Evolutionary conservation across 495 filamentous ascomycete species (phyloP), one percentile per base, ranked within the genome.

Genomic region (Coniosporium apollinis): DNA sequence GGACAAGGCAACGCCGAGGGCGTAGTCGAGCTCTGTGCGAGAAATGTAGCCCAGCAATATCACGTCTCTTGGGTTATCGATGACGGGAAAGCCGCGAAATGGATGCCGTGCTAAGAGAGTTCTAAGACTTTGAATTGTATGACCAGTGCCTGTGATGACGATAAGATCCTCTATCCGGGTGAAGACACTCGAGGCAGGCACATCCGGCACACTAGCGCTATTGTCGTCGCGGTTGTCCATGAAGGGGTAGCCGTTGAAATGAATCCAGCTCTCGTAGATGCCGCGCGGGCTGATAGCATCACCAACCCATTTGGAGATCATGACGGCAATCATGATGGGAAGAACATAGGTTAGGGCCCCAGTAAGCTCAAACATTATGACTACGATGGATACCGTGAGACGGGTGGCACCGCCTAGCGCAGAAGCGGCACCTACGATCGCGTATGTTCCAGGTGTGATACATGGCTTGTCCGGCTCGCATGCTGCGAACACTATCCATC

Each of bases 271-370:
- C 50, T 97, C 89, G 62, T 97, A 97, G 55, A 97, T 97, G 19
- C 91, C 89, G 13, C 80, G 73, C 33, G 82, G 82, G 13, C 81
- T 82, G 56, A 97, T 92, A 19, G 87, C 89, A 55, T 97, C 89
- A 48, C 89, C 89, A 15, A 93, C 84, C 89, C 89, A 97, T 57
- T 97, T 97, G 41, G 78, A 81, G 16, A 96, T 60, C 87, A 97
- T 93, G 41, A 97, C 89, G n/a, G 91, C 85, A 40, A 97, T 80
- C 89, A 97, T 97, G 51, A 97, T 96, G 14, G 89, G 89, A 8
- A 97, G 74, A 21, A 97, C 89, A 52, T 97, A 96, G 0, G 86
- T 92, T 10, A 97, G 62, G 0, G 89, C 91, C 18, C 89, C 89
- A 0, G 89, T 97, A 19, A 97, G 73, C 58, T 97, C 89, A 45